Base-by-base conservation (phyloP, 2,329 filamentous ascomycete genomes). In the Dothideomycetes sp. region DNA sequence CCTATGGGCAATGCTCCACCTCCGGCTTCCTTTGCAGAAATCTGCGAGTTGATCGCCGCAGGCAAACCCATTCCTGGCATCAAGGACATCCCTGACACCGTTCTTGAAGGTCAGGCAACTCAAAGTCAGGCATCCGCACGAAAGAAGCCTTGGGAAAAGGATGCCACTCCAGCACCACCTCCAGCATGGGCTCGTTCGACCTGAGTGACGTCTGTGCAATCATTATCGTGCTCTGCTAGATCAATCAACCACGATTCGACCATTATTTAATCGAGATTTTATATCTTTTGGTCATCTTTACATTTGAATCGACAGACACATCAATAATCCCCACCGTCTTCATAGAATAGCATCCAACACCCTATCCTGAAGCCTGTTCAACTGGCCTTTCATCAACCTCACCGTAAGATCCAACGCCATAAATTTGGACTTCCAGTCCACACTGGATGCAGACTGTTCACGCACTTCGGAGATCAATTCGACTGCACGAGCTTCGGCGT, bases 51-150 rank as follows among this genome's bases (percentile, higher is more conserved):
- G 40, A 84, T 95, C 39, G 84, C 84, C 17, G 79, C 77, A 19
- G 86, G 86, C 38, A 78, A 85, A 50, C 80, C 84, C 0, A 81
- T 95, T 32, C 86, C 87, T 1, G 88, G 88, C 1, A 93, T 95
- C 53, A 79, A 79, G 49, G 77, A 94, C 47, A 89, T 95, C 38
- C 86, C 88, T 4, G 75, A 85, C 49, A 91, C 81, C 0, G 68
- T 94, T 4, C 68, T 88, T 15, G 70, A 77, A 39, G 81, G 81
- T 4, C 74, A 84, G 44, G 80, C 82, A 44, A 73, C 72, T 16
- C 58, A 67, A 36, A 66, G 68, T 39, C 65, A 63, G n/a, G 68
- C 66, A 16, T 53, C 64, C n/a, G 66, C 60, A 49, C 66, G 78
- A 49, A 69, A 62, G 53, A 82, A 82, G 61, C 88, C 88, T 1